These are phyloP conservation scores for Pseudogymnoascus sp. DNA, from an alignment of 2,329 filamentous ascomycete species.

Conservation along the genomic window DNA sequence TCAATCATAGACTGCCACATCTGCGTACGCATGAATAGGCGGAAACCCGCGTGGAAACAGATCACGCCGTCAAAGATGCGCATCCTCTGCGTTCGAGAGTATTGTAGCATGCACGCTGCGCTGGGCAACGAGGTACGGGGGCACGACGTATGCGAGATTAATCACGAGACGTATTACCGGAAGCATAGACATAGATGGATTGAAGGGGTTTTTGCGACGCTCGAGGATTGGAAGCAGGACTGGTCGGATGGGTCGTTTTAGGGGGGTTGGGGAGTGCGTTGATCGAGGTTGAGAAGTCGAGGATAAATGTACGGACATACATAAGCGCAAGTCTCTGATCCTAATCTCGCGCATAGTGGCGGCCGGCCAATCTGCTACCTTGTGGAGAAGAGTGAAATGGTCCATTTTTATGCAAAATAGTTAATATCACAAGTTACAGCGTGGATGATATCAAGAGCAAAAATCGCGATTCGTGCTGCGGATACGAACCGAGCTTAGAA, in stretches of 20 bases:
- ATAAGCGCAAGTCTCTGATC: too few species aligned
- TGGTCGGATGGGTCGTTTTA: too few species aligned
- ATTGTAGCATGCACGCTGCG: not conserved
- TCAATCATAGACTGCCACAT: not conserved
- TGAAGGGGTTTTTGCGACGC: not conserved
- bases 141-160: not conserved
- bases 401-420: too few species aligned
- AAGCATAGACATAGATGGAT: not conserved
- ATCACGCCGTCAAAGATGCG: not conserved
- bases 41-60: not conserved
- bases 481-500: conserved; percentile 53
- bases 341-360: too few species aligned
- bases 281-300: too few species aligned
- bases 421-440: too few species aligned
- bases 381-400: too few species aligned
- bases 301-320: too few species aligned
- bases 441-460: too few species aligned
- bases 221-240: too few species aligned
- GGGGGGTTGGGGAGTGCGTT: too few species aligned
- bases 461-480: conserved; percentile 41
- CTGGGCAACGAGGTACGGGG: not conserved
- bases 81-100: not conserved
- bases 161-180: not conserved
- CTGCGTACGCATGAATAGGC: not conserved
- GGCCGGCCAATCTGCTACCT: too few species aligned